Evolutionary conservation across 345 rosid genomes (phyloP), one percentile per base, ranked within the genome.

Genomic region (Draba incana): DNA sequence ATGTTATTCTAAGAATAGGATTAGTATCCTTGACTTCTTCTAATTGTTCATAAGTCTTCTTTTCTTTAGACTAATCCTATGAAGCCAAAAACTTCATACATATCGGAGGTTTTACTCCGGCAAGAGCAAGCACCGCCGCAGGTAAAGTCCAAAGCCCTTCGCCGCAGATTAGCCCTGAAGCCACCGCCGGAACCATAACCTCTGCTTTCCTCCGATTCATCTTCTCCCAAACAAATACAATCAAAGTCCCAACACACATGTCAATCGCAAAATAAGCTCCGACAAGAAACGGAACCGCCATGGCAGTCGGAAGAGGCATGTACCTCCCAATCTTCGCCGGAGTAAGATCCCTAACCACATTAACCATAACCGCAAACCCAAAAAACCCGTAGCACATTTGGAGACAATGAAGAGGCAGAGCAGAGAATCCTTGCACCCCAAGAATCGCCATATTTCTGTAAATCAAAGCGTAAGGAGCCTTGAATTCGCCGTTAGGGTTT

Each of bases 91-190:
- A 93, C 78, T 81, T 90, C 94, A 90, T 88, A 75, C 98, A 90
- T 43, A 90, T 88, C 8, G 98, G 98, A 46, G 98, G 96, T 6
- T 79, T 81, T 12, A 90, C 75, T 66, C 83, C 90, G 48, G 97
- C 92, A 62, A 90, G 75, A 13, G 98, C 98, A 58, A 92, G 96
- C 47, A 88, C 47, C 6, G 98, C 81, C 50, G 85, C 86, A 1
- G 97, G 97, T 42, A 90, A 92, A 72, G 83, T 83, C 96, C 98
- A 90, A 12, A 93, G 79, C 24, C 96, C 97, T 78, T 93, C 98
- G 5, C 98, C 97, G 16, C 98, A 93, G 24, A 92, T 85, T 13
- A 92, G 76, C 41, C 98, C 98, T 0, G 97, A 86, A 44, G 98
- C 98, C 3, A 88, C 86, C 1, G 94, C 92, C 0, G 98, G 94